Percentiles rank a stretch among this genome's conserved stretches.
phyloP scores from a whole-genome alignment of 441 rosid species.

The Arabidopsis lyrata region DNA sequence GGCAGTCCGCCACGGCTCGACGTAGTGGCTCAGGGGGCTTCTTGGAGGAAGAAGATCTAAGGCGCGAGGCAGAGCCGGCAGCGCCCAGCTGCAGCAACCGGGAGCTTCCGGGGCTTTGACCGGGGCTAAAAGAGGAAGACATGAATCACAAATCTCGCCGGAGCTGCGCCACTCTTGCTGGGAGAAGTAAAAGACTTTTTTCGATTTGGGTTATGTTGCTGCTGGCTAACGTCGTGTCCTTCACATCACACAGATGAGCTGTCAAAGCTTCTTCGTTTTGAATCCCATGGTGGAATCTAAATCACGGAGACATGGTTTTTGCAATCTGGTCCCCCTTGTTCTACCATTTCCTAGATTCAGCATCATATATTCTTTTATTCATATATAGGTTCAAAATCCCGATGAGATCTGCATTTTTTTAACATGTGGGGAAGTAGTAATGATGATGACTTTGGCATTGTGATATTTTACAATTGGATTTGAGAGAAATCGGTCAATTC shows the following conservation, averaged over 20 bases:
- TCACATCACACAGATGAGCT: conserved; percentile 45
- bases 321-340: conserved; percentile 32
- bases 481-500: background rate
- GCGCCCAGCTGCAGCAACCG: conserved; percentile 60
- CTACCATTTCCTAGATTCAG: background rate
- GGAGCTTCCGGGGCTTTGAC: conserved; percentile 70
- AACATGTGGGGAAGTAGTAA: background rate
- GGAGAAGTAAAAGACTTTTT: conserved; percentile 27
- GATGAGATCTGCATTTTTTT: background rate
- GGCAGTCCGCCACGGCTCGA: conserved; percentile 92
- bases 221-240: conserved; percentile 43
- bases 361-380: background rate
- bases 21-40: conserved; percentile 98
- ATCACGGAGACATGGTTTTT: conserved; percentile 20
- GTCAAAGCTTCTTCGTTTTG: conserved; percentile 42
- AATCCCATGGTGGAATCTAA: conserved; percentile 42
- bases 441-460: background rate
- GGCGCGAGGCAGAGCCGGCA: conserved; percentile 60
- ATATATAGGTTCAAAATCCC: background rate
- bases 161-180: conserved; percentile 32
- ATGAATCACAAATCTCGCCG: conserved; percentile 44
- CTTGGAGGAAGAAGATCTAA: conserved; percentile 83
- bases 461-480: background rate
- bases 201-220: conserved; percentile 31
- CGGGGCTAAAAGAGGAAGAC: conserved; percentile 61